Percentiles rank a stretch among this genome's conserved stretches.
Evolutionary conservation across 306 rosid species (phyloP).

Genomic region (Cicer bijugum): DNA sequence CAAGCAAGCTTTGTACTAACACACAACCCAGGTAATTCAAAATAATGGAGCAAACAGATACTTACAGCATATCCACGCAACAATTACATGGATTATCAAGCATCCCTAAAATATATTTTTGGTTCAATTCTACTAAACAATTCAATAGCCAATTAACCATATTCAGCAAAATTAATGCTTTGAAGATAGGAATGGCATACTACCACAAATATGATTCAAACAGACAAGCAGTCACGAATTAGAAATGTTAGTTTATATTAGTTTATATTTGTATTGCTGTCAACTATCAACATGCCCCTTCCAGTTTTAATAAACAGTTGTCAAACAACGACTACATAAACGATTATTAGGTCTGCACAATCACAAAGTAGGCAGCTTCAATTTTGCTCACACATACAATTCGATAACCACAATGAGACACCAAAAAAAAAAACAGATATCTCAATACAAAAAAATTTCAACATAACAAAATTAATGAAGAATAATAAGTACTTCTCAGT

Average conservation of each 20-base stretch:
- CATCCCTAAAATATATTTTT: not conserved
- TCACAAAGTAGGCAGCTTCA: not conserved
- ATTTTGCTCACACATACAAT: not conserved
- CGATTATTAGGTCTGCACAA: no score
- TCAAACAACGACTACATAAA: not conserved
- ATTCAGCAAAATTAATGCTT: not conserved
- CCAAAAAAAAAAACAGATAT: not conserved
- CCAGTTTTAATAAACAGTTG: not conserved
- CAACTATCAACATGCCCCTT: not conserved
- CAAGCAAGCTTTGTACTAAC: constrained; percentile 14
- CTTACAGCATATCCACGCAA: not conserved
- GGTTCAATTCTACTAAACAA: not conserved
- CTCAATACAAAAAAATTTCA: not conserved
- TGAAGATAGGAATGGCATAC: not conserved
- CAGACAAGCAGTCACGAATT: not conserved
- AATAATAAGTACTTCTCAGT: not conserved
- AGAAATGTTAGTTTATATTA: constrained; percentile 4
- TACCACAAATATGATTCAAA: not conserved
- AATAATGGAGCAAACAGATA: not conserved
- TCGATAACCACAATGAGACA: not conserved
- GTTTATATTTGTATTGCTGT: not conserved
- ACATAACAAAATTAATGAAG: not conserved
- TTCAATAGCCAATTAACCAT: not conserved
- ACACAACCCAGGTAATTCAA: constrained; percentile 20
- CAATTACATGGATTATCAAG: not conserved